Evolutionary conservation across 768 basidiomycete species (phyloP), one percentile per base, ranked within the genome.

Genomic region (Candolleomyces efflorescens): DNA sequence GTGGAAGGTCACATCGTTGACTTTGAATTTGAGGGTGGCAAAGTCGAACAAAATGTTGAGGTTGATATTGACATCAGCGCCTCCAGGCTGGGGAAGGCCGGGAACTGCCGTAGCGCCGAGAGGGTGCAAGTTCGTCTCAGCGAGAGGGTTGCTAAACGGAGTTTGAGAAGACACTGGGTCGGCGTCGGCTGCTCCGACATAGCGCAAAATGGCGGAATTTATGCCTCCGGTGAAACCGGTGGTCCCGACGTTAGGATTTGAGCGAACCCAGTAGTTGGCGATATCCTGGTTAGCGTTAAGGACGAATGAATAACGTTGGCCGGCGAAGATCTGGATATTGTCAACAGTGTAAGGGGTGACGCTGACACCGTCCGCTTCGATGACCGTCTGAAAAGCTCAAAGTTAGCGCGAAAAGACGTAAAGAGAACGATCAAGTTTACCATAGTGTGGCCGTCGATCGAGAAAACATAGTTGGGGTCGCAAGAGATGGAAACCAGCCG

Each of bases 141-240:
- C 43, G 24, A 81, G 62, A 1, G 67, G 69, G 18, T 67, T 72
- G 1, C 37, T 59, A 15, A 41, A 63, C 3, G 58, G 24, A 2
- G 68, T 63, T 6, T 72, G 67, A 2, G 55, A 66, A 1, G 75
- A 75, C 0, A 70, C 74, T 1, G 82, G 82, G 43, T 82, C 72
- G 0, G 53, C 60, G 13, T 45, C 53, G 1, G 69, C 59, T 0
- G 79, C 81, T 12, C 79, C 79, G 12, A 46, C 57, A 64, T 84
- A 84, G 11, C 78, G 75, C 12, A 83, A 67, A 47, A 83, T 81
- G 1, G 80, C 85, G 13, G 78, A 82, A 64, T 82, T 85, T 18
- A 79, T 60, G n/a, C 81, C 82, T n/a, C 65, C 64, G 15, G 22
- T 56, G 53, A 67, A 67, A 3, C 58, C 62, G 26, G 46, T 37